Conservation (phyloP, 1,284 basidiomycete species). For the Meira nashicola region DNA sequence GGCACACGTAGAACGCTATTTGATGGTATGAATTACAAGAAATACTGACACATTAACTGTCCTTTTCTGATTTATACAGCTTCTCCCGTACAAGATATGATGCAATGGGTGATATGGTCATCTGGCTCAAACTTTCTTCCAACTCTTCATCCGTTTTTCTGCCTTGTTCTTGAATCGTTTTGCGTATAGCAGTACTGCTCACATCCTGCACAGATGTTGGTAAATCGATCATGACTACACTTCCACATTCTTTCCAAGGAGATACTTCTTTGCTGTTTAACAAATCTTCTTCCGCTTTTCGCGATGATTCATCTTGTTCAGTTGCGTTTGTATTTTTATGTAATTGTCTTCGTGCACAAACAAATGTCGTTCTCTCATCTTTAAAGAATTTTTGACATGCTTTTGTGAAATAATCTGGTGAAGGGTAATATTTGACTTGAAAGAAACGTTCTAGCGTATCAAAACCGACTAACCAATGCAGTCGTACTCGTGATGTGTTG, state of each 20-base stretch:
- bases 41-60: background rate
- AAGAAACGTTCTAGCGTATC: conserved; percentile 86
- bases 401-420: conserved; percentile 58
- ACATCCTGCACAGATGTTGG: conserved; percentile 5
- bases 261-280: conserved; percentile 51
- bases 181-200: conserved; percentile 12
- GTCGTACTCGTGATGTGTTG: conserved; percentile 13
- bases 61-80: conserved; percentile 2
- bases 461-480: conserved; percentile 72
- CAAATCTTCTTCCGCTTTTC: conserved; percentile 44
- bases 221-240: conserved; percentile 11
- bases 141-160: background rate
- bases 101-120: background rate
- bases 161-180: background rate
- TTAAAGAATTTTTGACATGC: conserved; percentile 64
- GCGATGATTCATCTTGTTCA: background rate
- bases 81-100: conserved; percentile 3
- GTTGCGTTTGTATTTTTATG: too few species aligned
- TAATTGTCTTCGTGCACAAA: conserved; percentile 51
- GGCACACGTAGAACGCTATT: too few species aligned
- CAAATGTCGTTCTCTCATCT: conserved; percentile 61
- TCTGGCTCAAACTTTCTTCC: background rate
- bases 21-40: background rate
- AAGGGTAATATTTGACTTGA: conserved; percentile 69
- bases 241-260: conserved; percentile 4